phyloP scores from a whole-genome alignment of 495 filamentous ascomycete genomes.

The Neurospora intermedia region DNA sequence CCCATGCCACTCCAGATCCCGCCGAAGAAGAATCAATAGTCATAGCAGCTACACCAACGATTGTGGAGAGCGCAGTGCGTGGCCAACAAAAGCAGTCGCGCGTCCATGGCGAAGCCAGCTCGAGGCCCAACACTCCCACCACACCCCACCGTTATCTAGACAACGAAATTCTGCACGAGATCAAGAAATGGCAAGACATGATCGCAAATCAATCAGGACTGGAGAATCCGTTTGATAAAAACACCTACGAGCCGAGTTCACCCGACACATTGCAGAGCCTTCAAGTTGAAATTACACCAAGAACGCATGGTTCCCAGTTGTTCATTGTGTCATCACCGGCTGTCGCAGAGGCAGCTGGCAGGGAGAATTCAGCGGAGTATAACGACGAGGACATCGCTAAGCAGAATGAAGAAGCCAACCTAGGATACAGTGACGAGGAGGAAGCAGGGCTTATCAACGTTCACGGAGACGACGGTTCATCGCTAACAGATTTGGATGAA shows the following conservation, averaged over 20 bases:
- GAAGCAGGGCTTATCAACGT: neutral
- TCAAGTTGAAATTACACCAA: neutral
- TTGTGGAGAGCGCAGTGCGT: neutral
- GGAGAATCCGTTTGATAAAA: neutral
- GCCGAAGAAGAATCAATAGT: neutral
- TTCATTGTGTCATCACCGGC: neutral
- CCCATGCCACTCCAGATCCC: neutral
- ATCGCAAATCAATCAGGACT: neutral
- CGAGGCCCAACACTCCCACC: neutral
- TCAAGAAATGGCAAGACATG: conserved; percentile 8
- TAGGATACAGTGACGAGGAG: neutral
- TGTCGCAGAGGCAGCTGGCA: neutral
- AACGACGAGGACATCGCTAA: neutral
- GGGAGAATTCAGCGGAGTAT: neutral
- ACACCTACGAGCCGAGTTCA: neutral
- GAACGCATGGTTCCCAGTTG: neutral
- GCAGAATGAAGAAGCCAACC: neutral
- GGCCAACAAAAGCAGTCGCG: neutral
- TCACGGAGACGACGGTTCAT: neutral
- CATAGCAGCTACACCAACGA: conserved; percentile 1
- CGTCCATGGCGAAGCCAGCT: neutral
- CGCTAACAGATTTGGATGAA: neutral
- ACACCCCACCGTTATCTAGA: conserved; percentile 3
- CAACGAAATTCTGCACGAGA: neutral
- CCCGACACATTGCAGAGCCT: neutral